Base-by-base conservation (phyloP, 2,329 filamentous ascomycete species). In the Microthyrium microscopicum region DNA sequence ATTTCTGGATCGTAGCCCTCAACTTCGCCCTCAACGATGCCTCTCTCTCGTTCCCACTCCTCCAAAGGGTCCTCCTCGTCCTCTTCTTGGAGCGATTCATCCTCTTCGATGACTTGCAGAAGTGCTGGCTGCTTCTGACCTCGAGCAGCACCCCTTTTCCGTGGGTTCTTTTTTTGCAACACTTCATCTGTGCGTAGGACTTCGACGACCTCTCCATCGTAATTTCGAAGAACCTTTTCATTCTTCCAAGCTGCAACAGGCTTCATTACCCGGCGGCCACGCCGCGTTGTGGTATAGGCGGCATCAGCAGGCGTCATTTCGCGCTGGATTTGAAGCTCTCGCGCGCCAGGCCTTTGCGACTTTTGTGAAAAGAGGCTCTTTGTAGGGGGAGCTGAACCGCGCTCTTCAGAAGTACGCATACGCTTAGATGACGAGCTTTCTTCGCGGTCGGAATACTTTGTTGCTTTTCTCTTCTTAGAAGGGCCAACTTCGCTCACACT, bases 171-270 rank as follows among this genome's bases (percentile, higher is more conserved):
- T 33, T n/a, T 19, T 39, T 53, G 55, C 25, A 48, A 46, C 41
- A 49, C 54, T 36, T 44, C 55, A 20, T 70, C 60, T 22, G 75
- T 73, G 26, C 81, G 74, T 18, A 87, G 70, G 32, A 94, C 69
- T 42, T 82, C 78, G 47, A 81, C 79, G 44, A 87, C 75, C 9
- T 68, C 74, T 2, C 73, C 70, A 17, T 72, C 68, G 13, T 68
- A 62, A 33, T 76, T 73, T 46, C 74, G 81, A 16, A 83, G 69
- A 29, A 78, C 70, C 34, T 70, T 70, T 51, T 95, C 87, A 42
- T 84, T 84, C 45, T 74, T 74, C 87, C 87, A 95, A 50, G 69
- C 92, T 18, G 81, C 73, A 21, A 94, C 57, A 1, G 85, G 89
- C 39, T 72, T 71, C 40, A 82, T 75, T 7, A 80, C 82, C 33